Base-by-base conservation (phyloP, 2,329 filamentous ascomycete species). In the Trichoderma oligosporum region DNA sequence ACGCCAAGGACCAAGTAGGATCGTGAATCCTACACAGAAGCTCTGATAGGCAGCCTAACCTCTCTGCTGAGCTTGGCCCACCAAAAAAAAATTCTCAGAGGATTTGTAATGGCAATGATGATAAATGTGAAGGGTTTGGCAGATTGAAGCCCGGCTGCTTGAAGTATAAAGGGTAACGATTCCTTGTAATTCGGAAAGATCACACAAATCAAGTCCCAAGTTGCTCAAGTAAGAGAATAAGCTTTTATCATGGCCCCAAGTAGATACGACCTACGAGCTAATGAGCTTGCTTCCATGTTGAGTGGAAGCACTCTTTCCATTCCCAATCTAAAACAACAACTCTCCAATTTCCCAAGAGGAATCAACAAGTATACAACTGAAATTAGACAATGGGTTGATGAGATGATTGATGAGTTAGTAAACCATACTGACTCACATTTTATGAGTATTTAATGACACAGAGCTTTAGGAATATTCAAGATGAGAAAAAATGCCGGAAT, bases 231-330 rank as follows among this genome's bases (percentile, higher is more conserved):
- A 31, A 31, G 6, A 31, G 6, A 41, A 22, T 6, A 29, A 52
- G 1, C 35, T 20, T 5, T 27, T 9, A 38, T 7, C 31, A 49
- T 49, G 46, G 33, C 35, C 1, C 36, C 48, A n/a, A 29, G 36
- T 22, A 39, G 35, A 52, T 52, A 31, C 14, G 36, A 39, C 14
- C 36, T 41, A 16, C 5, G 48, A 41, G 48, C 48, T 7, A 29
- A 52, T 22, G 36, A 52, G 36, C 48, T 52, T 12, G 48, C 48
- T 29, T 18, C 48, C 11, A 39, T 52, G 48, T 12, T 52, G 25
- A 52, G 48, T 11, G 48, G 48, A 6, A 52, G 48, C 24, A 52
- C 48, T 39, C 48, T 52, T 29, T 25, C 36, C 11, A 52, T 52
- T 31, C 48, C 48, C 16, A 52, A 52, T 12, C 4, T 52, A 35